A percentile compares a stretch with the other conserved stretches of the same genome.
Conservation (phyloP, 495 filamentous ascomycete genomes). For the Aspergillus taichungensis region DNA sequence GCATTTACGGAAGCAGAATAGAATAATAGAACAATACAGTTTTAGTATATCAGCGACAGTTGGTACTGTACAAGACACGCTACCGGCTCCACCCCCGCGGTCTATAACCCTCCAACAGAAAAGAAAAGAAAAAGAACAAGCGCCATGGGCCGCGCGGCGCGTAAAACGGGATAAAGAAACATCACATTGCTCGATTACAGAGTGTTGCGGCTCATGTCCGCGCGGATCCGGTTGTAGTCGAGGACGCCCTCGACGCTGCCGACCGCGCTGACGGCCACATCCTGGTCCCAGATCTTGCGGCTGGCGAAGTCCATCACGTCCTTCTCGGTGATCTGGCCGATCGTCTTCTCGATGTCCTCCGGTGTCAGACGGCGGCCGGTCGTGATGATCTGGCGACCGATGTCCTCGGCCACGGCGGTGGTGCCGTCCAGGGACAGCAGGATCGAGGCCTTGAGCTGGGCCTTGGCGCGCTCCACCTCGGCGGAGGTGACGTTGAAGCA, state of each 20-base stretch:
- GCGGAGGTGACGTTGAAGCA: conserved; percentile 75
- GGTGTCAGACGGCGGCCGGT: conserved; percentile 85
- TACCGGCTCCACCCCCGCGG: conserved; percentile 14
- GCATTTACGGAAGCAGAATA: background rate
- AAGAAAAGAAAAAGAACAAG: conserved; percentile 10
- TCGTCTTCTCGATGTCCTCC: conserved; percentile 86
- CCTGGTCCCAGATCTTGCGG: conserved; percentile 91
- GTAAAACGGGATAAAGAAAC: conserved; percentile 6
- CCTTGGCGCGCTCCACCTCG: conserved; percentile 96
- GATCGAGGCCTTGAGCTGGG: conserved; percentile 97
- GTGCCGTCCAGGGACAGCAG: conserved; percentile 95
- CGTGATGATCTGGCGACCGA: conserved; percentile 95
- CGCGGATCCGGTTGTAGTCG: conserved; percentile 82
- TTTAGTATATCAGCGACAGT: conserved; percentile 25
- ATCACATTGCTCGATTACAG: conserved; percentile 6
- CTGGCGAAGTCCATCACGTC: conserved; percentile 93
- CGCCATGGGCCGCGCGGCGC: conserved; percentile 10
- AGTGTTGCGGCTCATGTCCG: conserved; percentile 80
- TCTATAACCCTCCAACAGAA: conserved; percentile 18
- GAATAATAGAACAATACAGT: conserved; percentile 16
- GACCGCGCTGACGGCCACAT: conserved; percentile 85
- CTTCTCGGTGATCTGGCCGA: conserved; percentile 85
- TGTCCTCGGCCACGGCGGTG: conserved; percentile 94
- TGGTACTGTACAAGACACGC: conserved; percentile 28
- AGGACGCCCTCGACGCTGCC: conserved; percentile 85